Conservation (phyloP, 169 alveolate species). For the Besnoitia besnoiti region DNA sequence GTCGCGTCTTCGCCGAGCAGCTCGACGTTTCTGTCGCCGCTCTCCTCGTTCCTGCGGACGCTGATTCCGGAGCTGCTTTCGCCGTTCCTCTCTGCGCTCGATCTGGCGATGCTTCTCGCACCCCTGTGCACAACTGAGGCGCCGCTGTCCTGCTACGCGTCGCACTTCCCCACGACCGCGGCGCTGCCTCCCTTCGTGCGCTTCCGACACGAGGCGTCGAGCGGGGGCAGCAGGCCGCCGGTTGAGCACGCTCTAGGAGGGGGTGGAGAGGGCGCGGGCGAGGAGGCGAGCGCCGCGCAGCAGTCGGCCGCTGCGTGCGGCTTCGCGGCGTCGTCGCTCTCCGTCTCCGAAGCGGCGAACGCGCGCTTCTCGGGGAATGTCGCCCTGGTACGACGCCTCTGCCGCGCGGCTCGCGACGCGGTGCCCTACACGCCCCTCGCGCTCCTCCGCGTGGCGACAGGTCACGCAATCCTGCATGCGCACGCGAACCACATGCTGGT, state of each 20-base stretch:
- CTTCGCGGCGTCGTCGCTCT: not conserved
- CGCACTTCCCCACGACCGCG: not conserved
- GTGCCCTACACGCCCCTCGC: slow-evolving; percentile 22
- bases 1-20: not conserved
- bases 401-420: not conserved
- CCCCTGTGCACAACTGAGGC: slow-evolving; percentile 5
- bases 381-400: not conserved
- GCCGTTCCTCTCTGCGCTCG: not conserved
- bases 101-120: not conserved
- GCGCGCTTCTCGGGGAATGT: not conserved
- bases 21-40: not conserved
- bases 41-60: not conserved
- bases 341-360: not conserved
- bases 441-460: not conserved
- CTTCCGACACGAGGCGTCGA: not conserved
- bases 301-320: not conserved
- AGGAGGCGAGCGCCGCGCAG: not conserved
- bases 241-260: too few relatives aligned
- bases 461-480: not conserved
- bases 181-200: not conserved
- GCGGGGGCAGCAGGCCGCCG: not conserved
- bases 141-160: not conserved
- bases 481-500: not conserved
- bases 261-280: too few relatives aligned
- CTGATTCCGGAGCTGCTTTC: slow-evolving; percentile 10